Evolutionary conservation across 441 rosid species (phyloP), one percentile per base, ranked within the genome.

Genomic region (Jatropha podagrica): DNA sequence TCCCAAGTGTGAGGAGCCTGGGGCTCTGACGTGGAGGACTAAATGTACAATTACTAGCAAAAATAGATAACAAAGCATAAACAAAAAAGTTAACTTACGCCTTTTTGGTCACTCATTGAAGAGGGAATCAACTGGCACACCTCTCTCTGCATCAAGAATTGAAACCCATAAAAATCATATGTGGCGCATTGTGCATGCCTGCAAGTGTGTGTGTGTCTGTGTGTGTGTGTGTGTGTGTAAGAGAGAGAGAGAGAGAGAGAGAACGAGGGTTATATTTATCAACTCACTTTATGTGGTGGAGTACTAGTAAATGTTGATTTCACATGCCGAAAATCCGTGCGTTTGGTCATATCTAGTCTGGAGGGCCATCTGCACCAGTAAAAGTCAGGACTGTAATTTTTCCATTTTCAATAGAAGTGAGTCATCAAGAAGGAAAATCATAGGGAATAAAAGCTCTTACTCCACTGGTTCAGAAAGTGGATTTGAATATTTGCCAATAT

Each of bases 261-360:
- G 14, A 58, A 37, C 11, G 17, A 38, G 0, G 59, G 27, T 64
- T n/a, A 55, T 46, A 71, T 23, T 17, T 4, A 61, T 52, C 41
- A 40, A 82, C 95, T 89, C 85, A 95, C 99, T 81, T 81, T 88
- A 85, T 92, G 96, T 18, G 91, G 88, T 11, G 92, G 97, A 51
- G 91, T 91, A 77, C 81, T 85, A n/a, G 88, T 65, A 85, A 93
- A 93, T 60, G 95, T 88, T 68, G 94, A 80, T 75, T 86, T 92
- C 80, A 95, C 88, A 76, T 92, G 88, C 84, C 84, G 93, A 81
- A 93, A 88, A 82, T 92, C 98, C 17, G 98, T 92, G 64, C 99
- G 95, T 76, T 91, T 95, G 44, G 92, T 95, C 96, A 95, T 91
- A 80, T 95, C 98, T 71, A 93, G 76, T 87, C 86, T 95, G 58